Evolutionary conservation across 106 monocot genomes (phyloP).

Genomic region (Triglochin maritima): DNA sequence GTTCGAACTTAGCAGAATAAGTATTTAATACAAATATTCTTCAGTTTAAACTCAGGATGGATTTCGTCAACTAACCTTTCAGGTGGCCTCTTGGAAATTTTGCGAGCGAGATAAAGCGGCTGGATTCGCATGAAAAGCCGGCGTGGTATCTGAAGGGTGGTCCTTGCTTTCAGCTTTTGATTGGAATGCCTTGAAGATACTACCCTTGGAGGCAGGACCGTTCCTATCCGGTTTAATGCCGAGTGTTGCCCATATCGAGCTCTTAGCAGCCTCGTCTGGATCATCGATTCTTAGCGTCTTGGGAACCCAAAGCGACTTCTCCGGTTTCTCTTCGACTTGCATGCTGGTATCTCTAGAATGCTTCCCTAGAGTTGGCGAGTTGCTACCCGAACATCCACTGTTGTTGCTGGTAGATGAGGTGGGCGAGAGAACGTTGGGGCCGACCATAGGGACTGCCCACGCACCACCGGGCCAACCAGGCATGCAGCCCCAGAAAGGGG

Average conservation of each 20-base stretch:
- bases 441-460: slow-evolving; percentile 14
- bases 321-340: slow-evolving; percentile 10
- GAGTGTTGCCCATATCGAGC: slow-evolving; percentile 53
- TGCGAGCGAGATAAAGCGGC: slow-evolving; percentile 23
- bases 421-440: slow-evolving; percentile 4
- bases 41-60: too few species aligned
- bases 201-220: slow-evolving; percentile 11
- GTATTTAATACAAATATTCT: too few species aligned
- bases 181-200: slow-evolving; percentile 31
- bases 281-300: slow-evolving; percentile 63
- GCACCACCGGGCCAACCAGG: slow-evolving; percentile 17
- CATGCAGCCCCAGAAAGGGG: slow-evolving; percentile 22
- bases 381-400: slow-evolving; percentile 32
- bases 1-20: neutral
- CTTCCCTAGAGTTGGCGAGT: slow-evolving; percentile 61
- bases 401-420: slow-evolving; percentile 22
- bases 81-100: slow-evolving; percentile 22
- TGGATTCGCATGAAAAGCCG: slow-evolving; percentile 13
- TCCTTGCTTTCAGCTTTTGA: slow-evolving; percentile 6
- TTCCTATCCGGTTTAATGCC: slow-evolving; percentile 30
- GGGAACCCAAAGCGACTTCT: slow-evolving; percentile 42
- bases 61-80: neutral
- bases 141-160: neutral
- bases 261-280: slow-evolving; percentile 50
- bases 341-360: slow-evolving; percentile 38